phyloP scores from a whole-genome alignment of 2,329 filamentous ascomycete genomes.

The Penicillium sp. region DNA sequence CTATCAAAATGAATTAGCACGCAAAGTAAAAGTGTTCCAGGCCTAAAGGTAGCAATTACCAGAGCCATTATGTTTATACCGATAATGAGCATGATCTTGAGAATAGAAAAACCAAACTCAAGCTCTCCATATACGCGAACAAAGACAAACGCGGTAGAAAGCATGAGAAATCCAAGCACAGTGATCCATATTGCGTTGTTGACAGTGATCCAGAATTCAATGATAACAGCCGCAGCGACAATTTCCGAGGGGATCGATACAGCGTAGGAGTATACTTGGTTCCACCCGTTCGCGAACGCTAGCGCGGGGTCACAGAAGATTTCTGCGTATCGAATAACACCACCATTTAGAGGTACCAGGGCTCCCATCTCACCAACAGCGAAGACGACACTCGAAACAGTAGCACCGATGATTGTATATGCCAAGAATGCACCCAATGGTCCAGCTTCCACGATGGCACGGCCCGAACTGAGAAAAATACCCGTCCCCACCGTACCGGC shows the following conservation, averaged over 20 bases:
- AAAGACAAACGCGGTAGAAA: slow-evolving; percentile 37
- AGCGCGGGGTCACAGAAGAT: slow-evolving; percentile 42
- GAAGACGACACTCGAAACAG: slow-evolving; percentile 36
- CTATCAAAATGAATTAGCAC: neutral
- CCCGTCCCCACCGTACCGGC: slow-evolving; percentile 42
- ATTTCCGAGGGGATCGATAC: slow-evolving; percentile 37
- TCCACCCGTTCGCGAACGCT: slow-evolving; percentile 41
- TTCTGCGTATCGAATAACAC: slow-evolving; percentile 38
- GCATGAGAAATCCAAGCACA: slow-evolving; percentile 39
- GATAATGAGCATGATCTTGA: slow-evolving; percentile 62
- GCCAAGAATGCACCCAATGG: slow-evolving; percentile 38
- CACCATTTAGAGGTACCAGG: slow-evolving; percentile 41
- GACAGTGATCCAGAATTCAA: slow-evolving; percentile 47
- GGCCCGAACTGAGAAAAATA: slow-evolving; percentile 39
- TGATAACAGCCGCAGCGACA: slow-evolving; percentile 33
- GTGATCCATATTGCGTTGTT: slow-evolving; percentile 48
- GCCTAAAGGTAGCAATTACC: slow-evolving; percentile 15
- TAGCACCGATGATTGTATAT: slow-evolving; percentile 41
- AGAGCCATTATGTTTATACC: slow-evolving; percentile 61
- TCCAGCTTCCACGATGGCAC: slow-evolving; percentile 34
- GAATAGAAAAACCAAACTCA: slow-evolving; percentile 53
- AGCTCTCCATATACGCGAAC: slow-evolving; percentile 52
- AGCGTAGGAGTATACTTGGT: slow-evolving; percentile 36
- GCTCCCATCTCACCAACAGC: slow-evolving; percentile 41
- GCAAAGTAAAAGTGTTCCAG: neutral